Percentiles rank a stretch among this genome's conserved stretches.
Conservation (phyloP, 1,284 basidiomycete species). For the Marasmius tenuissimus region DNA sequence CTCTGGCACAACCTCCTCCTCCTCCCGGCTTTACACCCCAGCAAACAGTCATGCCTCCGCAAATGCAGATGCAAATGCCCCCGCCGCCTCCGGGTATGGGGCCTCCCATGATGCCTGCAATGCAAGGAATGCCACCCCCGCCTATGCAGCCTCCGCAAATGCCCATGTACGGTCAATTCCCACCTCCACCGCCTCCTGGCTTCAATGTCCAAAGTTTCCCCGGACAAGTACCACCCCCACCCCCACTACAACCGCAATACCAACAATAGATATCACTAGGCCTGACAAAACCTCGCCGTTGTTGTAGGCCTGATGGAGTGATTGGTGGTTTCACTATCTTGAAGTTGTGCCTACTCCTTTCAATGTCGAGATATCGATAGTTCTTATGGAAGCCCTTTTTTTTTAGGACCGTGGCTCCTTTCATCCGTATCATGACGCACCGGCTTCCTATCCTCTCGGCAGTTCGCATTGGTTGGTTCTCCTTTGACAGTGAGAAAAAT, state of each 20-base stretch:
- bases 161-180: conserved; percentile 50
- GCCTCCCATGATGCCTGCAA: conserved; percentile 20
- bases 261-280: neutral
- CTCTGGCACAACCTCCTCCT: conserved; percentile 69
- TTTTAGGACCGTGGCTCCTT: neutral
- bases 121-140: conserved; percentile 17
- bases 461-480: too few relatives aligned
- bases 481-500: too few relatives aligned
- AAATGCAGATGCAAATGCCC: conserved; percentile 47
- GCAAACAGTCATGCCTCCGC: conserved; percentile 57
- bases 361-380: neutral
- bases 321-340: neutral
- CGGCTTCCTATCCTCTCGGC: neutral
- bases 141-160: conserved; percentile 43
- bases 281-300: neutral
- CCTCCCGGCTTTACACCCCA: conserved; percentile 72
- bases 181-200: conserved; percentile 52
- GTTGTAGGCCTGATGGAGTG: neutral
- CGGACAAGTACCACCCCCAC: conserved; percentile 22
- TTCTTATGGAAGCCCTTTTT: neutral
- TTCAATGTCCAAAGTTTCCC: conserved; percentile 31
- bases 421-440: neutral
- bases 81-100: conserved; percentile 30
- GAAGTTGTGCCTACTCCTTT: neutral
- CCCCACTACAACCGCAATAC: conserved; percentile 15